Evolutionary conservation across 2,329 filamentous ascomycete species (phyloP).

Genomic region (Diplocarpon mali): DNA sequence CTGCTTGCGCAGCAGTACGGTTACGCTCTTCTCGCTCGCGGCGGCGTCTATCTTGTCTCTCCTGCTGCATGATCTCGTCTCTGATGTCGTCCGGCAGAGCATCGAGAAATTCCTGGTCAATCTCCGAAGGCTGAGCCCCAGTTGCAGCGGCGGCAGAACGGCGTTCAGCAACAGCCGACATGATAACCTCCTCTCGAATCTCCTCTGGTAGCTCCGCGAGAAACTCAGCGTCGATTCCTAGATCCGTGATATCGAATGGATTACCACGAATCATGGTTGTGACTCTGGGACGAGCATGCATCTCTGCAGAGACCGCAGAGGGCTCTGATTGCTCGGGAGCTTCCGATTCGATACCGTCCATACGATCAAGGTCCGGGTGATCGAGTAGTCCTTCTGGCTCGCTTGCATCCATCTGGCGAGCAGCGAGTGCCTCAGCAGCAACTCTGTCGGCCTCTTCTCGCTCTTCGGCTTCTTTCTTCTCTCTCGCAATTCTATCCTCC

Average conservation of each 20-base stretch:
- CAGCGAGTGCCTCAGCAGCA: slow-evolving; percentile 37
- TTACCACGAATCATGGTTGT: slow-evolving; percentile 77
- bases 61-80: slow-evolving; percentile 80
- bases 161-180: slow-evolving; percentile 75
- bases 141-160: slow-evolving; percentile 64
- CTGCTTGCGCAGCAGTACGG: slow-evolving; percentile 47
- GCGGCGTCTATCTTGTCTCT: slow-evolving; percentile 77
- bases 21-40: slow-evolving; percentile 75
- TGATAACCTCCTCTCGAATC: slow-evolving; percentile 88
- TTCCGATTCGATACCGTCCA: slow-evolving; percentile 66
- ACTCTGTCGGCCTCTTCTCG: slow-evolving; percentile 49
- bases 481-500: slow-evolving; percentile 52
- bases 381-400: slow-evolving; percentile 25
- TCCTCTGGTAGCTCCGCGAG: slow-evolving; percentile 96
- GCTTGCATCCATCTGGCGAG: slow-evolving; percentile 37
- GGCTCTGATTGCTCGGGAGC: slow-evolving; percentile 25
- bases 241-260: slow-evolving; percentile 82
- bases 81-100: slow-evolving; percentile 85
- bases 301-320: slow-evolving; percentile 32
- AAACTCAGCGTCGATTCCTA: slow-evolving; percentile 92
- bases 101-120: slow-evolving; percentile 88
- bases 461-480: slow-evolving; percentile 62
- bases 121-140: slow-evolving; percentile 67
- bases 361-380: slow-evolving; percentile 30
- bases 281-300: slow-evolving; percentile 46